Base-by-base conservation (phyloP, 805 yeast genomes). In the Schizosaccharomyces cryophilus region DNA sequence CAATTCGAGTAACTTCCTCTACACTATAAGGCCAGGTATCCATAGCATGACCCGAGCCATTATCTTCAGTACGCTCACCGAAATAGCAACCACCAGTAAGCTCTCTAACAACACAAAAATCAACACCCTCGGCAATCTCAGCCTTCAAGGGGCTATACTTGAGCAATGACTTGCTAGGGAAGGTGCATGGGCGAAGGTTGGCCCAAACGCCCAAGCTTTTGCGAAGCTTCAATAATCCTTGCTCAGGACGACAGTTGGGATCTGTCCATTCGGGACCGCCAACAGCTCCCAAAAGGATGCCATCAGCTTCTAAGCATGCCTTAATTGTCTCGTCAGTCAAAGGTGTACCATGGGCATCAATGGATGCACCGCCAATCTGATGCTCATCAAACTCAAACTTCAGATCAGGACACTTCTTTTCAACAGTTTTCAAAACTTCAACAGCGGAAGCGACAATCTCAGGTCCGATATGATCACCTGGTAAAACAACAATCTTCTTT, bases 211-310 rank as follows among this genome's bases (percentile, higher is more conserved):
- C 85, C 70, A 93, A 80, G 72, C 88, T 97, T 73, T 93, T 93
- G 74, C 98, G 82, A 72, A 93, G 90, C 75, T 89, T 80, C 65
- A 93, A 78, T 66, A 93, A 78, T 63, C 98, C 98, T 74, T 87
- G 97, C 73, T 93, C 98, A 61, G 98, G 98, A 75, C 98, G 83
- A 58, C 90, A 97, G 13, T 78, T 69, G 60, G 96, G 96, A 26
- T 42, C 30, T 45, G 97, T 97, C 98, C 98, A 93, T 74, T 93
- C 93, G 64, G 98, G 98, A 42, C 98, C 98, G 65, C 98, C 98
- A 42, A 93, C 98, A 7, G 98, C 96, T 66, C 98, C 98, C 62
- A 93, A 77, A 65, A 93, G 75, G n/a, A 93, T 95, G 30, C 97
- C 98, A 70, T 90, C 94, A 0, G 97, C 84, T 56, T 75, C 74